Evolutionary conservation across 257 asterid species (phyloP), one percentile per base, ranked within the genome.

Genomic region (Penstemon barbatus): DNA sequence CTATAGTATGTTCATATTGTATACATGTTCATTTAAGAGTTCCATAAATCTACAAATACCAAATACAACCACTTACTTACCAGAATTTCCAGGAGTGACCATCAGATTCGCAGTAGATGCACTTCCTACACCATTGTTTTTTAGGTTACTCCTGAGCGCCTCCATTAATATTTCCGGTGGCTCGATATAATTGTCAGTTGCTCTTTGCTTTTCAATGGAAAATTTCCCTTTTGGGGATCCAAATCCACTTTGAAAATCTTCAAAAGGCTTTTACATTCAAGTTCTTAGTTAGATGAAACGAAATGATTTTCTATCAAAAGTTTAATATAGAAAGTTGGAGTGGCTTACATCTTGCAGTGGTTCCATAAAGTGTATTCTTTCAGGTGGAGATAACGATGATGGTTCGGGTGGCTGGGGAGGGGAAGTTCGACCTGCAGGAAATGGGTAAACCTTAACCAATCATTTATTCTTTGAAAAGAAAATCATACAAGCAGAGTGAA

Each of bases 1-100:
- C 96, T 87, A 38, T 39, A 58, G 48, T 58, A 71, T 0, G 33
- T 25, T 70, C 70, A 73, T 63, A 74, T 8, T 13, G 65, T 56
- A 12, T 49, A 64, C 36, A 54, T 43, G 63, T 38, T 77, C 33
- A 65, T 67, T 58, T 33, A 50, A 61, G 69, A 64, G 25, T n/a
- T 54, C 49, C 38, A 4, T 15, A 71, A 50, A 72, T 57, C 46
- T 45, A 33, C 9, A 49, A 4, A 13, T 25, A 45, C 43, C 41
- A 46, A 39, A 10, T 33, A 11, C 49, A 65, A 74, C 40, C 9
- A 66, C 44, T 4, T 52, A 39, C 51, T 12, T 84, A 93, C 97
- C 92, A 48, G 94, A 87, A 75, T 81, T 75, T 82, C 78, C 82
- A 7, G 96, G 97, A 46, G 94, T 84, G 73, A 75, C 80, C 84